Evolutionary conservation across 768 basidiomycete genomes (phyloP).

Genomic region (Lactarius hengduanensis): DNA sequence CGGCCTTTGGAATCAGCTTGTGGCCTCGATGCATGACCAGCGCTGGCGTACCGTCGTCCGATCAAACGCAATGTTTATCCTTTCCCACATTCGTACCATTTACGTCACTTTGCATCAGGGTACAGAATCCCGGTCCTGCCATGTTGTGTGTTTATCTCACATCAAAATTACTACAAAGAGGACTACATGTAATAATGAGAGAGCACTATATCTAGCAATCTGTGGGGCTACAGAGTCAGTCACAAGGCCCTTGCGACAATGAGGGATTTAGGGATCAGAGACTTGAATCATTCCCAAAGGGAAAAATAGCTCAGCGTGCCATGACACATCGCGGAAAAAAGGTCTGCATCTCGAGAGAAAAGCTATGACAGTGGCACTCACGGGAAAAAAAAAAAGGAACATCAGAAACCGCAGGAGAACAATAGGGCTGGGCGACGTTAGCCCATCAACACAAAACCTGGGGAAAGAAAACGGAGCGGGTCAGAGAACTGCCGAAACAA

Average conservation of each 20-base stretch:
- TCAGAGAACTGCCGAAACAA: constrained; percentile 1
- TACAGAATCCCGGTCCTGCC: not conserved
- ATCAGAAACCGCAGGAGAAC: not conserved
- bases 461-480: constrained; percentile 2
- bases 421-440: not conserved
- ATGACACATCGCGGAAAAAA: constrained; percentile 55
- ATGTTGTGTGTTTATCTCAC: not conserved
- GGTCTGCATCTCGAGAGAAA: constrained; percentile 44
- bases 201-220: not conserved
- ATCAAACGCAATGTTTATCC: not conserved
- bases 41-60: not conserved
- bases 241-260: not conserved
- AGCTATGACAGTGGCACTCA: constrained; percentile 34
- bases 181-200: not conserved
- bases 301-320: constrained; percentile 51
- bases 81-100: not conserved
- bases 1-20: not conserved
- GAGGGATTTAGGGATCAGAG: constrained; percentile 48
- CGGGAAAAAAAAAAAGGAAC: constrained; percentile 14
- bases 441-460: not conserved
- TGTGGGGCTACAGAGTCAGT: constrained; percentile 11
- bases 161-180: constrained; percentile 10
- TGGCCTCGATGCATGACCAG: not conserved
- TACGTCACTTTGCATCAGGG: not conserved
- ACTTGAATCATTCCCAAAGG: constrained; percentile 83